Base-by-base conservation (phyloP, 257 asterid species). In the Petunia secreta region DNA sequence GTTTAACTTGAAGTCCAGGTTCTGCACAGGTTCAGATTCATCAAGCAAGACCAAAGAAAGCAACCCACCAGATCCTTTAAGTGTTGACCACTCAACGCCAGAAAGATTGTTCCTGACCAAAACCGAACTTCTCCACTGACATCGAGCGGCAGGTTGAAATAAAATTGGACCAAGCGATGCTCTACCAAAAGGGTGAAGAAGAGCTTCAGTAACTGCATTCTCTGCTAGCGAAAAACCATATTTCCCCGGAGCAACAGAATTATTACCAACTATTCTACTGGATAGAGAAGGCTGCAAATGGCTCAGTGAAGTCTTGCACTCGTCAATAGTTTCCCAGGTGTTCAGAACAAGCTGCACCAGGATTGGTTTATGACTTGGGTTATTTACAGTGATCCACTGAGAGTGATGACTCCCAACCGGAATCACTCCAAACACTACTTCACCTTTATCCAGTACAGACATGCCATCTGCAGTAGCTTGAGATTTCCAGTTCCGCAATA, bases 41-140 rank as follows among this genome's bases (percentile, higher is more conserved):
- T 93, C 98, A 54, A 88, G 87, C 83, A 95, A 81, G 62, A 88
- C 89, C 86, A 93, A 79, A 15, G 96, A 90, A 82, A 88, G 82
- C 40, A 91, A 89, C 37, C 99, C 97, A 6, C 99, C 99, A 54
- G 83, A 83, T 58, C 97, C 99, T 78, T 80, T 89, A 63, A 95
- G 87, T 77, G 91, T 63, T 58, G 94, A 66, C 99, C 97, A 92
- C 86, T 95, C 99, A 50, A 92, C 95, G 63, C 98, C 98, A 77
- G 99, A 87, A 80, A 92, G 92, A 85, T 94, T 96, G 84, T 90
- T 96, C 89, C 99, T 89, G 76, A 96, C 71, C 55, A 96, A 81
- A 50, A 87, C 94, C n/a, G 98, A 90, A 80, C 97, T 90, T 82
- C 80, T 88, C 98, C 99, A 96, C 77, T 89, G 91, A 83, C 99